A percentile compares a stretch with the other conserved stretches of the same genome.
Conservation (phyloP, 176 grass and related monocot genomes). For the Alopecurus myosuroides region DNA sequence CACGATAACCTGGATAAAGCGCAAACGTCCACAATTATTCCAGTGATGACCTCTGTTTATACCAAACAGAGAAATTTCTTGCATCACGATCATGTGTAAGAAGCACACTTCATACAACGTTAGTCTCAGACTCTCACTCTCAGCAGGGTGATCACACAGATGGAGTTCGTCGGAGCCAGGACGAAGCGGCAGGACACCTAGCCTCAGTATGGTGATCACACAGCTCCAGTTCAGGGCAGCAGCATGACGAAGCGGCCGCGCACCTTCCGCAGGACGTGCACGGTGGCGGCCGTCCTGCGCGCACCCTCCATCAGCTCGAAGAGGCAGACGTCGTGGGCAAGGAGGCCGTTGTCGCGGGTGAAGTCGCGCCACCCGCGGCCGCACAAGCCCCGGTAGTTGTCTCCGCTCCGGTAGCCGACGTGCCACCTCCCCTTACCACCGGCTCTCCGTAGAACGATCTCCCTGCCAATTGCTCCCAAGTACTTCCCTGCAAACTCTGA, state of each 20-base stretch:
- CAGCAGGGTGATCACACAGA: too few relatives aligned
- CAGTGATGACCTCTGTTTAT: too few relatives aligned
- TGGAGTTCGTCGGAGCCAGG: too few relatives aligned
- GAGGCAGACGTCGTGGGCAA: conserved; percentile 30
- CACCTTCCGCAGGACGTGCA: conserved; percentile 36
- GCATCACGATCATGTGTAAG: too few relatives aligned
- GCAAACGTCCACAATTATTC: neutral
- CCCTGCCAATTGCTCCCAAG: neutral
- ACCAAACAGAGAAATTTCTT: too few relatives aligned
- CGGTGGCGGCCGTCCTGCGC: neutral
- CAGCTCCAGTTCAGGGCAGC: conserved; percentile 29
- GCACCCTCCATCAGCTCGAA: conserved; percentile 13
- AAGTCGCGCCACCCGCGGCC: conserved; percentile 28
- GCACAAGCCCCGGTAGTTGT: neutral
- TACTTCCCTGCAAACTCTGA: conserved; percentile 17
- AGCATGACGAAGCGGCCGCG: conserved; percentile 23
- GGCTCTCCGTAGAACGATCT: conserved; percentile 10
- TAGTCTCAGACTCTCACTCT: too few relatives aligned
- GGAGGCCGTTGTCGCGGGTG: conserved; percentile 11
- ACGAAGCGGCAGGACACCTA: too few relatives aligned
- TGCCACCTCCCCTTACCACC: neutral
- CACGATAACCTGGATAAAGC: neutral
- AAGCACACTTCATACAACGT: too few relatives aligned
- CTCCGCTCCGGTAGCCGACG: neutral
- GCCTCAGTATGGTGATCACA: too few relatives aligned